Evolutionary conservation across 306 rosid genomes (phyloP).

Genomic region (Glycyrrhiza uralensis): DNA sequence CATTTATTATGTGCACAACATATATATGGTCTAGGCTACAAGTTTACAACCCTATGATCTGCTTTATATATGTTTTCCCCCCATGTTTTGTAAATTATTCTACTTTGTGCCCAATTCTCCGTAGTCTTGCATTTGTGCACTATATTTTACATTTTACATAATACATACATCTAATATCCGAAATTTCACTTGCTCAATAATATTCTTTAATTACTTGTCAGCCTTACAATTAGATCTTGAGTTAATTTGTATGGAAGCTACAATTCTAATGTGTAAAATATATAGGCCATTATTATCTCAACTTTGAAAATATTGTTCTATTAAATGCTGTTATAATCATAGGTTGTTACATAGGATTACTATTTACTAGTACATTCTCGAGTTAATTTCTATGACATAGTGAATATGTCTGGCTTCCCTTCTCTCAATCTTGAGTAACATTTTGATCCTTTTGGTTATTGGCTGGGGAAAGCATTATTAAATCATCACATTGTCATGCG

Average conservation of each 20-base stretch:
- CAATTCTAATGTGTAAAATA: neutral
- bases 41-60: neutral
- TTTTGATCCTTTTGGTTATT: neutral
- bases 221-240: neutral
- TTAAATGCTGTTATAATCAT: neutral
- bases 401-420: neutral
- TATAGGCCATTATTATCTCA: neutral
- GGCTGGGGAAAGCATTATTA: neutral
- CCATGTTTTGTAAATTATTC: neutral
- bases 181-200: neutral
- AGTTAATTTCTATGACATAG: neutral
- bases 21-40: neutral
- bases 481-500: neutral
- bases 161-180: neutral
- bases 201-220: neutral
- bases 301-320: neutral
- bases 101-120: neutral
- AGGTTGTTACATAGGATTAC: neutral
- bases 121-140: neutral
- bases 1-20: constrained; percentile 4
- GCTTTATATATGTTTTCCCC: neutral
- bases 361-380: neutral
- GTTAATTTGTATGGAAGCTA: neutral
- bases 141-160: too few species aligned
- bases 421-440: neutral